phyloP scores from a whole-genome alignment of 495 filamentous ascomycete genomes.

The Aspergillus nidulans region DNA sequence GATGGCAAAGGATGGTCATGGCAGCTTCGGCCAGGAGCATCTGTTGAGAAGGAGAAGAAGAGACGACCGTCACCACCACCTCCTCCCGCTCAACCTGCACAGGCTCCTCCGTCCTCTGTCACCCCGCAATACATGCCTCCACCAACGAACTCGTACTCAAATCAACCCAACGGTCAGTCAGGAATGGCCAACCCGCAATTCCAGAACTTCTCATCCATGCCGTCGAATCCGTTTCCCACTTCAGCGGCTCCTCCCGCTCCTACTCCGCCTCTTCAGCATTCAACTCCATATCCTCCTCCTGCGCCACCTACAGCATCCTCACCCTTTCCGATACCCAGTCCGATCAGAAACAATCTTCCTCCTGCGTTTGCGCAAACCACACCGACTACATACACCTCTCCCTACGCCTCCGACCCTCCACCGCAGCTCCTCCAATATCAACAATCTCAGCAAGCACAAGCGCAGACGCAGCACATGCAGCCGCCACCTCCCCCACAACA shows the following conservation, averaged over 20 bases:
- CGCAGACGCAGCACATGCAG: slow-evolving; percentile 10
- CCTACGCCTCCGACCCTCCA: slow-evolving; percentile 40
- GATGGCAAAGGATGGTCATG: slow-evolving; percentile 70
- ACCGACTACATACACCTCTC: slow-evolving; percentile 39
- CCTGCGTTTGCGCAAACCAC: slow-evolving; percentile 39
- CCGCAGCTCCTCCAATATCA: slow-evolving; percentile 33
- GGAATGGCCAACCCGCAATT: slow-evolving; percentile 39
- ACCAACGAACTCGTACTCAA: slow-evolving; percentile 34
- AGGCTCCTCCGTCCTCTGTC: slow-evolving; percentile 28
- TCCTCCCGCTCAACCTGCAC: slow-evolving; percentile 38
- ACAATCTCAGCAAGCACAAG: slow-evolving; percentile 21
- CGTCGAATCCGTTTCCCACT: slow-evolving; percentile 28
- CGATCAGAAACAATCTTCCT: slow-evolving; percentile 42
- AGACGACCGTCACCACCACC: slow-evolving; percentile 54
- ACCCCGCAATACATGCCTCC: slow-evolving; percentile 42
- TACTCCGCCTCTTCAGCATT: slow-evolving; percentile 15
- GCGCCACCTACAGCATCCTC: slow-evolving; percentile 14
- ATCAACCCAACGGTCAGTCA: slow-evolving; percentile 24
- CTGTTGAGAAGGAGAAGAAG: slow-evolving; percentile 69
- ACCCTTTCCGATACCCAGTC: slow-evolving; percentile 38
- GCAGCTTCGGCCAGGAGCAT: slow-evolving; percentile 58
- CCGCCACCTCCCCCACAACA: slow-evolving; percentile 24
- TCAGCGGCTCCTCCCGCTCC: slow-evolving; percentile 20
- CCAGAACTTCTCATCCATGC: slow-evolving; percentile 39
- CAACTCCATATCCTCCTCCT: slow-evolving; percentile 23